Evolutionary conservation across 1,139 yeast genomes (phyloP).

Genomic region (Magnusiomyces magnusii): DNA sequence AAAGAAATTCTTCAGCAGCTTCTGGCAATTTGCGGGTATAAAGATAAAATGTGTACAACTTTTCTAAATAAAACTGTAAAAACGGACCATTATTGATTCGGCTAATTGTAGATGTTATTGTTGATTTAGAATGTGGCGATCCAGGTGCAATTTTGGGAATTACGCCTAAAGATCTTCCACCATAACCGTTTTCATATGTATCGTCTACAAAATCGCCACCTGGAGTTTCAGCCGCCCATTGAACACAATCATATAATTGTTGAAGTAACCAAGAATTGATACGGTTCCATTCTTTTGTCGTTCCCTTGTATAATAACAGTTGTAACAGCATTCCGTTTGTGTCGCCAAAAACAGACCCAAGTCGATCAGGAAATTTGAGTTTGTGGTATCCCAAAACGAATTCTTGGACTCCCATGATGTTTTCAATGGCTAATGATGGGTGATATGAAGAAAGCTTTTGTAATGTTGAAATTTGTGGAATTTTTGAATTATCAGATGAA

Average conservation of each 20-base stretch:
- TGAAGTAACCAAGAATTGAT: conserved; percentile 26
- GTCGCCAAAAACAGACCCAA: conserved; percentile 23
- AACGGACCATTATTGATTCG: neutral
- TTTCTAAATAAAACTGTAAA: conserved; percentile 13
- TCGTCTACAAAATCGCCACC: neutral
- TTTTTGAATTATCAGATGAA: neutral
- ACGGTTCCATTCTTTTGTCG: conserved; percentile 22
- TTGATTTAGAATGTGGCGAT: neutral
- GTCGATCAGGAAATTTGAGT: conserved; percentile 24
- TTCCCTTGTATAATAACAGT: conserved; percentile 22
- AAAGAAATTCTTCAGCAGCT: conserved; percentile 22
- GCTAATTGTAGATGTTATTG: neutral
- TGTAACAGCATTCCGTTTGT: conserved; percentile 20
- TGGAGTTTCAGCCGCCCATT: conserved; percentile 3
- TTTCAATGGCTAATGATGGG: conserved; percentile 18
- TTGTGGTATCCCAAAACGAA: conserved; percentile 22
- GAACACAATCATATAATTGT: conserved; percentile 15
- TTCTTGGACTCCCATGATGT: conserved; percentile 19
- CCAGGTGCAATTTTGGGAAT: neutral
- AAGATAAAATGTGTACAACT: conserved; percentile 17
- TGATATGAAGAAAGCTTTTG: neutral
- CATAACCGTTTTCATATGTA: neutral
- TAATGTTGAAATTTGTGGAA: neutral
- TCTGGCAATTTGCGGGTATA: conserved; percentile 22
- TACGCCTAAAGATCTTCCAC: neutral